Percentiles rank a stretch among this genome's conserved stretches.
Evolutionary conservation across 1,139 yeast genomes (phyloP).

Genomic region (Candida neerlandica): DNA sequence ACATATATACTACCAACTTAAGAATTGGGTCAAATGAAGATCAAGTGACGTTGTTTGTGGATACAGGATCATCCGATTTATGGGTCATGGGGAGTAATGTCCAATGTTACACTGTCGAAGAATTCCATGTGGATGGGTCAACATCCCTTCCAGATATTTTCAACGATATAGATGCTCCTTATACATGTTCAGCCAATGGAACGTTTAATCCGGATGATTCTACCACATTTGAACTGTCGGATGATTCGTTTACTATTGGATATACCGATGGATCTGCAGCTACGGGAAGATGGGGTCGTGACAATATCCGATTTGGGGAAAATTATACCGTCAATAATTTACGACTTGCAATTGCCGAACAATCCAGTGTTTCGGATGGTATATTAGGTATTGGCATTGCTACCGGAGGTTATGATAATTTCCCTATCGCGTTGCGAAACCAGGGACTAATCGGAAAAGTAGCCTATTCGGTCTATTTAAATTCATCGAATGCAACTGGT

Average conservation of each 20-base stretch:
- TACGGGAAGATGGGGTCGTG: constrained; percentile 58
- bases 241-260: constrained; percentile 13
- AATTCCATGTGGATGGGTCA: constrained; percentile 16
- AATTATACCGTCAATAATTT: constrained; percentile 34
- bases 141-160: constrained; percentile 12
- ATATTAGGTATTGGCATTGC: constrained; percentile 48
- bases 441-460: constrained; percentile 52
- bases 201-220: constrained; percentile 14
- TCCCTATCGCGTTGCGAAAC: constrained; percentile 29
- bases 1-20: constrained; percentile 42
- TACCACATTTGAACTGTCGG: constrained; percentile 6
- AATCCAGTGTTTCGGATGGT: constrained; percentile 44
- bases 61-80: constrained; percentile 49
- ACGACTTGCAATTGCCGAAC: constrained; percentile 52
- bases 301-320: constrained; percentile 41
- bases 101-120: constrained; percentile 38
- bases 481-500: constrained; percentile 22
- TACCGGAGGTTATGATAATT: constrained; percentile 20
- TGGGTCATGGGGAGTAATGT: constrained; percentile 32
- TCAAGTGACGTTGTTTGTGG: constrained; percentile 35
- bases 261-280: constrained; percentile 51
- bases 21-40: constrained; percentile 36
- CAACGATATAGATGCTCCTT: constrained; percentile 11
- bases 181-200: constrained; percentile 15
- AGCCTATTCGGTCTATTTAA: constrained; percentile 57